A percentile compares a stretch with the other conserved stretches of the same genome.
These are phyloP conservation scores for Aegilops tauschii DNA, from an alignment of 176 grass and related monocot species.

Conservation along the genomic window DNA sequence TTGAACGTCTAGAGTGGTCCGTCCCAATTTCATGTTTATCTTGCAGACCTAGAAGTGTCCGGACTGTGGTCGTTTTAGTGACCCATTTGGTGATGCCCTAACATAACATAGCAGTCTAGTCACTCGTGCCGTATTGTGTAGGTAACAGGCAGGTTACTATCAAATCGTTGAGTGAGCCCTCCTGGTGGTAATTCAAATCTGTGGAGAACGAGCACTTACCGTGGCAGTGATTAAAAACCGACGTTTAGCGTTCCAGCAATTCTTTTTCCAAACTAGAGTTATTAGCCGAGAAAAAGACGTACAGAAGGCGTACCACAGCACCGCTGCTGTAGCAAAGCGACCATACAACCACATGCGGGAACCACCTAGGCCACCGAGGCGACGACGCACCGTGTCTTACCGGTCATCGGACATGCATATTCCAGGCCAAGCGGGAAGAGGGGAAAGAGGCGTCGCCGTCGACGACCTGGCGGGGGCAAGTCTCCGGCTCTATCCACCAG, in stretches of 20 bases:
- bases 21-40: too few species aligned
- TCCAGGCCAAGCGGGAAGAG: constrained; percentile 14
- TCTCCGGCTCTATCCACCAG: neutral
- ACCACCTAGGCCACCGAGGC: neutral
- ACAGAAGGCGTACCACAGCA: too few species aligned
- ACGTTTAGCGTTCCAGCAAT: neutral
- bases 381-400: neutral
- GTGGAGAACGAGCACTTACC: neutral
- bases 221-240: neutral
- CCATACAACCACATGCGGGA: neutral
- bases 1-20: too few species aligned
- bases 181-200: neutral
- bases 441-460: neutral
- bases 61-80: too few species aligned
- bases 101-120: too few species aligned
- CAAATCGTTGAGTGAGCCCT: too few species aligned
- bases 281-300: constrained; percentile 11
- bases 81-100: too few species aligned
- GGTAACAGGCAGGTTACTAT: too few species aligned
- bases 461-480: neutral
- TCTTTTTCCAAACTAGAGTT: neutral
- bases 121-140: too few species aligned
- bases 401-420: constrained; percentile 3
- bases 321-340: neutral
- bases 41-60: too few species aligned